Evolutionary conservation across 768 basidiomycete species (phyloP).

Genomic region (Agrocybe pediades): DNA sequence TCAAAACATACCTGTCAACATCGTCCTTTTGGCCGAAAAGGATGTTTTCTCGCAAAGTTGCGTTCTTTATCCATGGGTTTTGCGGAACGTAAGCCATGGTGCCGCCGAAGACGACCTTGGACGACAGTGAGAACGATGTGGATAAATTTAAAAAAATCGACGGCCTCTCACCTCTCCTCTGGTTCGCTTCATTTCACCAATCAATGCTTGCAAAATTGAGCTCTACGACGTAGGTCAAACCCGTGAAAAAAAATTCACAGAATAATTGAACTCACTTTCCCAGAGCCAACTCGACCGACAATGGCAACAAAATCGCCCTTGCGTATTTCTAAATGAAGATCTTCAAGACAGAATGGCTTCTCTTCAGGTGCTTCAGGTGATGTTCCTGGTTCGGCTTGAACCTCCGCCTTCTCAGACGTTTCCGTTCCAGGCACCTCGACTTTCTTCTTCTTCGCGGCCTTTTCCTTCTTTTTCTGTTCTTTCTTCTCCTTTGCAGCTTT

Average conservation of each 20-base stretch:
- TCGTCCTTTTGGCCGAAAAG: constrained; percentile 71
- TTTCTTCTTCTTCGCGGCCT: constrained; percentile 10
- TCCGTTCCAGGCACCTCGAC: constrained; percentile 8
- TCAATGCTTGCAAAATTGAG: constrained; percentile 54
- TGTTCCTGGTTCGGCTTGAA: constrained; percentile 6
- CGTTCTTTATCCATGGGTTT: constrained; percentile 66
- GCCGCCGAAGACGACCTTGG: constrained; percentile 53
- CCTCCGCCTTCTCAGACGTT: not conserved
- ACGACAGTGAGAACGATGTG: not conserved
- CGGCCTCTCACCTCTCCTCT: constrained; percentile 48
- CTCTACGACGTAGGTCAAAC: constrained; percentile 35
- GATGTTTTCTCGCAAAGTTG: constrained; percentile 74
- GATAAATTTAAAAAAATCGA: not conserved
- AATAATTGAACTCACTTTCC: constrained; percentile 59
- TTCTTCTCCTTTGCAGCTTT: constrained; percentile 18
- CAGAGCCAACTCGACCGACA: constrained; percentile 76
- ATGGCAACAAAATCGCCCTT: constrained; percentile 68
- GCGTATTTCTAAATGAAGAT: constrained; percentile 46
- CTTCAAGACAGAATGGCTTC: constrained; percentile 51
- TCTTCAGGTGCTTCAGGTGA: constrained; percentile 29
- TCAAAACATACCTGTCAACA: constrained; percentile 45
- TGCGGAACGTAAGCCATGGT: constrained; percentile 62
- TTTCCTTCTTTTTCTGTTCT: constrained; percentile 13
- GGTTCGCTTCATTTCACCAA: constrained; percentile 69
- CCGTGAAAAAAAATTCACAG: not conserved